Evolutionary conservation across 176 grass and related monocot genomes (phyloP).

Genomic region (Cenchrus americanus): DNA sequence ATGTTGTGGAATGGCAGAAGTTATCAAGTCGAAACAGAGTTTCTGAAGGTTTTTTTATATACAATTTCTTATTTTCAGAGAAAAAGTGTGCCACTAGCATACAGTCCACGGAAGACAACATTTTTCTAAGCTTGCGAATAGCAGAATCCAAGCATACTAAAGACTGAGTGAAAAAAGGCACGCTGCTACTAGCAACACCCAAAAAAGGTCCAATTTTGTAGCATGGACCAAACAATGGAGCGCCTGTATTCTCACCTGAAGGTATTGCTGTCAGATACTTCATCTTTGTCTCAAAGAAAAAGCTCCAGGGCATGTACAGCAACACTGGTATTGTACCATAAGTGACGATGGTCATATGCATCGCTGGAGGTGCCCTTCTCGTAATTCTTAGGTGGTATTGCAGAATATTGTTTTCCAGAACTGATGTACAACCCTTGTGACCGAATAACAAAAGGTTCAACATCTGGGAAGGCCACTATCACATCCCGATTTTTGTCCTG

Average conservation of each 20-base stretch:
- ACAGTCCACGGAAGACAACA: neutral
- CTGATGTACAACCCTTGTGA: constrained; percentile 38
- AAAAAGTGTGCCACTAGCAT: constrained; percentile 14
- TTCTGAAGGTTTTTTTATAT: neutral
- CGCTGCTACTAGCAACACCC: neutral
- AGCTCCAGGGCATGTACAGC: constrained; percentile 65
- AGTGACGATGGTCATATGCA: constrained; percentile 82
- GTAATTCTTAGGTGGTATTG: constrained; percentile 26
- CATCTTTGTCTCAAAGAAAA: constrained; percentile 74
- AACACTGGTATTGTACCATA: constrained; percentile 74
- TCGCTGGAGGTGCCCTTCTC: constrained; percentile 42
- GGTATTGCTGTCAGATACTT: constrained; percentile 66
- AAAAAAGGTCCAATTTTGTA: neutral
- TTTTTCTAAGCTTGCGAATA: constrained; percentile 8
- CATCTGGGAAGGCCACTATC: constrained; percentile 90
- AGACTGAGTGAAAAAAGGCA: neutral
- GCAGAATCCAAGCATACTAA: neutral
- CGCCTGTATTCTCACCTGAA: constrained; percentile 62
- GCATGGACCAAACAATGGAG: constrained; percentile 24
- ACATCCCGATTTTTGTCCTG: constrained; percentile 93
- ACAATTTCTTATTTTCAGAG: neutral
- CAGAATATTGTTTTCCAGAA: constrained; percentile 16
- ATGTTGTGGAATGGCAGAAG: neutral
- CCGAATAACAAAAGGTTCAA: constrained; percentile 71
- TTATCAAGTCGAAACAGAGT: neutral